A percentile compares a stretch with the other conserved stretches of the same genome.
These are phyloP conservation scores for Lanmaoa pseudosensibilis DNA, from an alignment of 768 basidiomycete species.

Conservation along the genomic window DNA sequence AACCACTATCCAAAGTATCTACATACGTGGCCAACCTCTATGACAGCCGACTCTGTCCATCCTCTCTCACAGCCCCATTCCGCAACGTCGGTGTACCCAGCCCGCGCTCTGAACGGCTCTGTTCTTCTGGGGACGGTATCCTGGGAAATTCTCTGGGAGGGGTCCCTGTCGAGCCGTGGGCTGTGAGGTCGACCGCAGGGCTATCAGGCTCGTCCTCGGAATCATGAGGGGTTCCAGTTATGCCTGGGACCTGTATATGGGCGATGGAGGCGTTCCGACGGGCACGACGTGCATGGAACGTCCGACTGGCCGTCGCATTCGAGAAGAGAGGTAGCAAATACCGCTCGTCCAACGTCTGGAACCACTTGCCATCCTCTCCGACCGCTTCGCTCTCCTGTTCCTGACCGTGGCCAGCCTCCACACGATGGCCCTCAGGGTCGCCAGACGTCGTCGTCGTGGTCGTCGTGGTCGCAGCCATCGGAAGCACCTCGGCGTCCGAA, in stretches of 20 bases:
- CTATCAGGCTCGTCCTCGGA: constrained; percentile 43
- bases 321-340: constrained; percentile 92
- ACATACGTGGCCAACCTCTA: neutral
- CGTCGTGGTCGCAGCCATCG: constrained; percentile 64
- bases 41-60: constrained; percentile 9
- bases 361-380: constrained; percentile 88
- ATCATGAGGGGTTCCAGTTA: constrained; percentile 34
- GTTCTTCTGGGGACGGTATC: constrained; percentile 39
- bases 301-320: constrained; percentile 85
- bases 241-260: constrained; percentile 23
- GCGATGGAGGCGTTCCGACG: constrained; percentile 44
- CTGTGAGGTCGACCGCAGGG: constrained; percentile 47
- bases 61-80: constrained; percentile 39
- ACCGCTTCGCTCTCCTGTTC: constrained; percentile 14
- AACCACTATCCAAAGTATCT: neutral
- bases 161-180: constrained; percentile 5
- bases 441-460: constrained; percentile 47
- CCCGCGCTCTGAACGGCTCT: constrained; percentile 62
- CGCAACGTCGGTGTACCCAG: constrained; percentile 64
- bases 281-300: constrained; percentile 77
- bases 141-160: constrained; percentile 20
- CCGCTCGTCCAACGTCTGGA: constrained; percentile 91
- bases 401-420: constrained; percentile 3
- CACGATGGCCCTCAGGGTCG: constrained; percentile 19
- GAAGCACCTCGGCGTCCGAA: constrained; percentile 77